Evolutionary conservation across 2,329 filamentous ascomycete genomes (phyloP).

Genomic region (Colletotrichum tabaci): DNA sequence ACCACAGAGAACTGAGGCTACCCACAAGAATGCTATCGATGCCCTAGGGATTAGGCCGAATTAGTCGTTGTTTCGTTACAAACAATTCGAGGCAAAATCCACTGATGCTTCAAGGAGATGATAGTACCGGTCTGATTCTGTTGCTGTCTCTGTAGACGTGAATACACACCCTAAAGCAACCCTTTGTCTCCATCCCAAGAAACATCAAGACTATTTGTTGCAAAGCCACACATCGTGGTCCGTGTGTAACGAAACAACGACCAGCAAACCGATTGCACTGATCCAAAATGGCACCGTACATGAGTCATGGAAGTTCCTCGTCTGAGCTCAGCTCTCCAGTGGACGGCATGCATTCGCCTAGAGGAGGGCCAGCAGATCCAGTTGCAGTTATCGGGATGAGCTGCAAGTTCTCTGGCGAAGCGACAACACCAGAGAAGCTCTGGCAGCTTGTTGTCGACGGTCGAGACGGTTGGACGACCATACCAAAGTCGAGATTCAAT

Average conservation of each 20-base stretch:
- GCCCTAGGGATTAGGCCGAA: not conserved
- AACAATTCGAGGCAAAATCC: not conserved
- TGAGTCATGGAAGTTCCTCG: constrained; percentile 12
- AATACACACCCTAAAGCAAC: not conserved
- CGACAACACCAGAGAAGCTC: constrained; percentile 42
- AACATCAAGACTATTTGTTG: not conserved
- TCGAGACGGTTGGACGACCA: constrained; percentile 16
- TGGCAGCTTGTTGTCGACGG: constrained; percentile 38
- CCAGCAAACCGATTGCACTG: not conserved
- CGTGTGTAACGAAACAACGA: constrained; percentile 4
- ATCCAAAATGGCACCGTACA: constrained; percentile 23
- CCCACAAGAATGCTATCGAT: too few relatives aligned
- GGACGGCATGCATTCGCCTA: constrained; percentile 16
- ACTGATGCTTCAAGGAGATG: too few relatives aligned
- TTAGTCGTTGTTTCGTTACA: constrained; percentile 5
- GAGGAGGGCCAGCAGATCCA: constrained; percentile 24
- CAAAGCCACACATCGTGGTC: constrained; percentile 2
- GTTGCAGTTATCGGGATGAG: constrained; percentile 46
- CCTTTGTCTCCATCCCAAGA: not conserved
- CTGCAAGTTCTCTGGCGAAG: constrained; percentile 44
- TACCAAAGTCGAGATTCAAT: constrained; percentile 34
- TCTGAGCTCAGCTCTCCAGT: constrained; percentile 27
- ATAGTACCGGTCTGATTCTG: too few relatives aligned
- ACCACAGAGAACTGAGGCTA: not conserved
- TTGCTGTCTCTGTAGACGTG: not conserved